Conservation (phyloP, 768 basidiomycete genomes). For the Boletus rubescentipes region DNA sequence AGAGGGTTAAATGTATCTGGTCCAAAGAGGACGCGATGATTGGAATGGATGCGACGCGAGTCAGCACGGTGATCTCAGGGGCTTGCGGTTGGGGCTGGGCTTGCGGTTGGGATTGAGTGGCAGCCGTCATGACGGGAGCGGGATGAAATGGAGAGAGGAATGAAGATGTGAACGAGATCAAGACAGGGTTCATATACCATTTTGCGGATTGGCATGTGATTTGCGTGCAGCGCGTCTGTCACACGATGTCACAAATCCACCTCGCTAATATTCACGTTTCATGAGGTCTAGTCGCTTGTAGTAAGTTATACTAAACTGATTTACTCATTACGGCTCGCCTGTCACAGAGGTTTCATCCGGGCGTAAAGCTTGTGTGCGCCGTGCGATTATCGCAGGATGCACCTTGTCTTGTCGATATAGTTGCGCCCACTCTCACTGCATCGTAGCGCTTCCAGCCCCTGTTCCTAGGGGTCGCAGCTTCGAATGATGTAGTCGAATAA, state of each 20-base stretch:
- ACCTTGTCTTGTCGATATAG: background rate
- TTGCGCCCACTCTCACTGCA: background rate
- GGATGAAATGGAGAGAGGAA: constrained; percentile 1
- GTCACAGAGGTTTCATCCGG: background rate
- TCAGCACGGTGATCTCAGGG: constrained; percentile 61
- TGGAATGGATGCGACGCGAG: constrained; percentile 71
- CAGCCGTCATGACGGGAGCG: constrained; percentile 36
- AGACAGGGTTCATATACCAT: constrained; percentile 32
- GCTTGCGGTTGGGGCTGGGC: constrained; percentile 17
- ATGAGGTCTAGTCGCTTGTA: too few relatives aligned
- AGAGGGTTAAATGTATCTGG: constrained; percentile 59
- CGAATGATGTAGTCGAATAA: constrained; percentile 6
- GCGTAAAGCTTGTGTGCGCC: background rate
- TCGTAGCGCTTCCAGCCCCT: constrained; percentile 1
- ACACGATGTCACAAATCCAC: constrained; percentile 22
- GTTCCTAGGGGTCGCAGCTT: constrained; percentile 4
- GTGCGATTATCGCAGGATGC: background rate
- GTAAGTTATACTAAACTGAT: too few relatives aligned
- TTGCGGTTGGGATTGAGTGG: constrained; percentile 25
- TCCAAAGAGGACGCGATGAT: constrained; percentile 63
- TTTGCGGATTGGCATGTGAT: constrained; percentile 24
- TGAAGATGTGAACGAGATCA: constrained; percentile 9
- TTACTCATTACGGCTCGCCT: too few relatives aligned
- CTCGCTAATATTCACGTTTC: too few relatives aligned
- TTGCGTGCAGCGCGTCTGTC: constrained; percentile 19